These are phyloP conservation scores for Penicillium herquei DNA, from an alignment of 495 filamentous ascomycete genomes.

Conservation along the genomic window DNA sequence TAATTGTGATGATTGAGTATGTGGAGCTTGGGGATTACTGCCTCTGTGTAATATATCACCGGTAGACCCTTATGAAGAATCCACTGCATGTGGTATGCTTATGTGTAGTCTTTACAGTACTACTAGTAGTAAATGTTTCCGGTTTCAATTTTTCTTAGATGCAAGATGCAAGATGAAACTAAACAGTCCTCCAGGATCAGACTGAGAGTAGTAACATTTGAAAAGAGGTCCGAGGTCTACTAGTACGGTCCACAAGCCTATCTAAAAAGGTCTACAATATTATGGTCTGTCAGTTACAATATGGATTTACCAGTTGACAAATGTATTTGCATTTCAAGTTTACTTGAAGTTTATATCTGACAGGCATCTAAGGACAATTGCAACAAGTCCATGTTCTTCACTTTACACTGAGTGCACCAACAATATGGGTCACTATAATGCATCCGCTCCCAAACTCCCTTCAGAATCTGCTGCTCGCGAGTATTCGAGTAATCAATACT, in stretches of 20 bases:
- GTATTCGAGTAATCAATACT: neutral
- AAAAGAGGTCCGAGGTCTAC: too few relatives aligned
- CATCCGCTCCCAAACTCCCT: neutral
- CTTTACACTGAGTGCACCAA: neutral
- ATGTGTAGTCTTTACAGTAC: neutral
- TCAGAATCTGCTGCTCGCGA: neutral
- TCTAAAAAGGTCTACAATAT: too few relatives aligned
- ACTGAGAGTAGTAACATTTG: too few relatives aligned
- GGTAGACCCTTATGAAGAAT: slow-evolving; percentile 29
- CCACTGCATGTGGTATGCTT: neutral
- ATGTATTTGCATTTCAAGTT: too few relatives aligned
- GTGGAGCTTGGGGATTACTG: slow-evolving; percentile 10
- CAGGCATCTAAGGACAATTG: too few relatives aligned
- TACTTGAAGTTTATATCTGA: too few relatives aligned
- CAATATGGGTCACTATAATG: neutral
- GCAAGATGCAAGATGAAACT: too few relatives aligned
- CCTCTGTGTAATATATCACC: slow-evolving; percentile 34
- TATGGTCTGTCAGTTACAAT: too few relatives aligned
- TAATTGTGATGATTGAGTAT: slow-evolving; percentile 17
- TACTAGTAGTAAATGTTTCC: neutral
- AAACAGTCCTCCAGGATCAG: too few relatives aligned
- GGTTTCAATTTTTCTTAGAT: neutral
- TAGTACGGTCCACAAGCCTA: too few relatives aligned
- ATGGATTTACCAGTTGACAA: too few relatives aligned
- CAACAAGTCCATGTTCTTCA: too few relatives aligned